These are phyloP conservation scores for Nakaseomyces sp. DNA, from an alignment of 1,139 yeast species.

Conservation along the genomic window DNA sequence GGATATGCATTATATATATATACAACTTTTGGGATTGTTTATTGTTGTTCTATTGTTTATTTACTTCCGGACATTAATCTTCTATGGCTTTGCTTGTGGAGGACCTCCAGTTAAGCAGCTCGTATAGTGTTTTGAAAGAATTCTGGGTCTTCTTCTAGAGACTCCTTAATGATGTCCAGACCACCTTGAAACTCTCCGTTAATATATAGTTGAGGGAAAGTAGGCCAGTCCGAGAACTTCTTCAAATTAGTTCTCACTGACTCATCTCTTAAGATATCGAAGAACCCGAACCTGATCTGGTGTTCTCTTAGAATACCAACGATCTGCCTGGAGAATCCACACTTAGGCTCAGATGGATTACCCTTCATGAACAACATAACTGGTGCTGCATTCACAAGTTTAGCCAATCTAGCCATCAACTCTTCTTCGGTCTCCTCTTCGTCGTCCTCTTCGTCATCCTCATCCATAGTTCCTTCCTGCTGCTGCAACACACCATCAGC, in stretches of 20 bases:
- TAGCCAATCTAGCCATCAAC: slow-evolving; percentile 65
- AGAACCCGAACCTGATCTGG: slow-evolving; percentile 92
- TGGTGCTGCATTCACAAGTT: slow-evolving; percentile 88
- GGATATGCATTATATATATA: no score
- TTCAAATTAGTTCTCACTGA: slow-evolving; percentile 89
- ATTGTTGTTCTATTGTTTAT: neutral
- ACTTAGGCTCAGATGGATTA: slow-evolving; percentile 93
- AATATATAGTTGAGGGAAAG: slow-evolving; percentile 92
- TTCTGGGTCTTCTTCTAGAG: slow-evolving; percentile 81
- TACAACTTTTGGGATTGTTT: neutral
- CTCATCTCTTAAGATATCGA: slow-evolving; percentile 91
- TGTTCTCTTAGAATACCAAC: slow-evolving; percentile 94
- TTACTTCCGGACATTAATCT: no score
- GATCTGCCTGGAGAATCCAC: slow-evolving; percentile 94
- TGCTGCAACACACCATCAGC: no score
- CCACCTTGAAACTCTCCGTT: slow-evolving; percentile 98
- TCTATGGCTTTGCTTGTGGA: no score
- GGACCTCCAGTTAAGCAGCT: neutral
- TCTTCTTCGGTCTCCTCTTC: slow-evolving; percentile 77
- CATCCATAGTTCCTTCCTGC: no score
- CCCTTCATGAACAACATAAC: slow-evolving; percentile 99
- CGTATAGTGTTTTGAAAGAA: slow-evolving; percentile 61
- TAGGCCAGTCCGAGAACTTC: slow-evolving; percentile 94
- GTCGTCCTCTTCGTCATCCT: slow-evolving; percentile 28
- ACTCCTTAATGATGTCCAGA: slow-evolving; percentile 86